Evolutionary conservation across 75 land plant genomes (phyloP).

Genomic region (Sequoiadendron giganteum): DNA sequence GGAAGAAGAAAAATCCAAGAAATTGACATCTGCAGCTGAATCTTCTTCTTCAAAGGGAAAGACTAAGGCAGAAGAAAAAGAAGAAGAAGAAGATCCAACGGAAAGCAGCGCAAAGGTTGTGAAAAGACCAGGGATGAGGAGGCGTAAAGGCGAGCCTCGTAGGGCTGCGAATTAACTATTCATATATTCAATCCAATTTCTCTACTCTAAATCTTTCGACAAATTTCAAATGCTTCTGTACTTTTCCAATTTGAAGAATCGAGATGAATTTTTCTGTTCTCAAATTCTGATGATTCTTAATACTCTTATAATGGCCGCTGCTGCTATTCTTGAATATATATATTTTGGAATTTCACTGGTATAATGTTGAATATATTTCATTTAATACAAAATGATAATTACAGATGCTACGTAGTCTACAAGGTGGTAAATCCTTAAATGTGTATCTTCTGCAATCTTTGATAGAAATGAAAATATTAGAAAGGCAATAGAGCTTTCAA

Average conservation of each 20-base stretch:
- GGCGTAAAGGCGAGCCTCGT: constrained; percentile 13
- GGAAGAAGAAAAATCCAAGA: background rate
- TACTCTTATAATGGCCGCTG: too few relatives aligned
- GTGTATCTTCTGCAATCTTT: too few relatives aligned
- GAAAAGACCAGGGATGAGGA: background rate
- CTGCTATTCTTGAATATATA: too few relatives aligned
- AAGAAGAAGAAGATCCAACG: background rate
- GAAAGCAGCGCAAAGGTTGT: background rate
- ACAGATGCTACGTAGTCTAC: too few relatives aligned
- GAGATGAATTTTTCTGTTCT: background rate
- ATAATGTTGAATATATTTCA: too few relatives aligned
- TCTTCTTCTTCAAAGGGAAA: background rate
- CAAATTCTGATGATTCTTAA: too few relatives aligned
- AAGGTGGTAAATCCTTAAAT: too few relatives aligned
- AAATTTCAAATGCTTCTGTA: too few relatives aligned
- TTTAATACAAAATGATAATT: background rate
- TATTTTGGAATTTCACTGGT: too few relatives aligned
- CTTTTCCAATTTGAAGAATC: background rate
- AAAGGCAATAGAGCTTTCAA: too few relatives aligned
- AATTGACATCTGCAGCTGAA: background rate
- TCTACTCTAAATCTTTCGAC: background rate
- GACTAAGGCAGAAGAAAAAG: background rate
- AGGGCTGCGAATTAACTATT: constrained; percentile 4
- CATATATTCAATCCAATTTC: background rate
- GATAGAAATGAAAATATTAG: too few relatives aligned